These are phyloP conservation scores for Gliomastix tumulicola DNA, from an alignment of 2,329 filamentous ascomycete genomes.

Conservation along the genomic window DNA sequence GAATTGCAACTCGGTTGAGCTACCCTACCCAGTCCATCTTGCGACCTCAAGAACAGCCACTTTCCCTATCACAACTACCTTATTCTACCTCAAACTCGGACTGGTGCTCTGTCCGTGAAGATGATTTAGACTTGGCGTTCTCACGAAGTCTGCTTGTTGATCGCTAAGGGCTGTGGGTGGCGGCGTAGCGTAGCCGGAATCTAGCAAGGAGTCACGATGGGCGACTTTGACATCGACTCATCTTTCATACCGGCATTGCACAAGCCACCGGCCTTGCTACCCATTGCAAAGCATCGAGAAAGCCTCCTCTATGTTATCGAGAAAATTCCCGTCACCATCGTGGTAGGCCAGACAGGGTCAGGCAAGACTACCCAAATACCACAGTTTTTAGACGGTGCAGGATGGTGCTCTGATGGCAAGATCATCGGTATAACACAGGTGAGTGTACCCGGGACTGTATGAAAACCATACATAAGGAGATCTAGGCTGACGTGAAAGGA, in stretches of 20 bases:
- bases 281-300: slow-evolving; percentile 78
- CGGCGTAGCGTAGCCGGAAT: too few relatives aligned
- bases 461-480: neutral
- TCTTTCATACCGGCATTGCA: slow-evolving; percentile 74
- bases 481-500: too few relatives aligned
- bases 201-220: slow-evolving; percentile 40
- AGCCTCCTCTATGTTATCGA: slow-evolving; percentile 81
- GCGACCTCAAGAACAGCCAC: too few relatives aligned
- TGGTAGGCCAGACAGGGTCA: slow-evolving; percentile 89
- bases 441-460: slow-evolving; percentile 22
- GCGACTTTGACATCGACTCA: slow-evolving; percentile 49
- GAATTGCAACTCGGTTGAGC: too few relatives aligned
- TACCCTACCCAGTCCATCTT: too few relatives aligned
- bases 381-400: slow-evolving; percentile 79
- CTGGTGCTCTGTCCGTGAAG: too few relatives aligned
- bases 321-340: slow-evolving; percentile 74
- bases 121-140: too few relatives aligned
- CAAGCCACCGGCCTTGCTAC: slow-evolving; percentile 76
- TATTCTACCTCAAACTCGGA: too few relatives aligned
- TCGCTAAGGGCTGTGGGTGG: too few relatives aligned
- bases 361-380: slow-evolving; percentile 67
- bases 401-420: slow-evolving; percentile 82
- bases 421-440: slow-evolving; percentile 87
- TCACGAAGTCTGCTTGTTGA: too few relatives aligned
- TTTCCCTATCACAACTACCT: too few relatives aligned